Evolutionary conservation across 2,329 filamentous ascomycete species (phyloP).

Genomic region (Aspergillus hiratsukae): DNA sequence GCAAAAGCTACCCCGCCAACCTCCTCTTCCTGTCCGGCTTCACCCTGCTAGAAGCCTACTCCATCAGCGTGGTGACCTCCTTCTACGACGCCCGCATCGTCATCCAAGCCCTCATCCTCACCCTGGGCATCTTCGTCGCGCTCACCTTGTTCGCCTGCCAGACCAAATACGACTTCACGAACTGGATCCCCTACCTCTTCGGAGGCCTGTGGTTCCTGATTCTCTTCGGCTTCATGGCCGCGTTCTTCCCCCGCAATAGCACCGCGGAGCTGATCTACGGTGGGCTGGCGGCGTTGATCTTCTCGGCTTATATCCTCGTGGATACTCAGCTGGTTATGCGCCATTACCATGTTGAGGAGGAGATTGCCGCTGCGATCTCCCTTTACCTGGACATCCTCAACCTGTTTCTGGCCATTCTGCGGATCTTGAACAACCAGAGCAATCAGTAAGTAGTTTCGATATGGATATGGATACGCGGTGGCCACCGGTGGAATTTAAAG

Average conservation of each 20-base stretch:
- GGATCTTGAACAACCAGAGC: constrained; percentile 92
- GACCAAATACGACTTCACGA: constrained; percentile 96
- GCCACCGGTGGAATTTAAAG: too few species aligned
- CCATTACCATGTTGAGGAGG: constrained; percentile 95
- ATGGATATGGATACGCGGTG: not conserved
- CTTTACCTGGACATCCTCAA: constrained; percentile 97
- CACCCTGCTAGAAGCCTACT: constrained; percentile 88
- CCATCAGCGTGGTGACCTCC: constrained; percentile 84
- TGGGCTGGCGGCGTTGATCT: constrained; percentile 75
- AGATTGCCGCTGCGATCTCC: constrained; percentile 91
- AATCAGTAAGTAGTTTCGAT: constrained; percentile 63
- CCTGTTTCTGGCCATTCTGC: constrained; percentile 89
- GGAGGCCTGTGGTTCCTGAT: constrained; percentile 85
- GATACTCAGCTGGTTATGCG: constrained; percentile 95
- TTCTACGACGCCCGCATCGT: constrained; percentile 84
- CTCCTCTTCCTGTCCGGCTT: constrained; percentile 87
- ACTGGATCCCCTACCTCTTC: constrained; percentile 93
- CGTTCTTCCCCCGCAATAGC: constrained; percentile 80
- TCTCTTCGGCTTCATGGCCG: constrained; percentile 86
- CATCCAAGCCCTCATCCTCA: constrained; percentile 83
- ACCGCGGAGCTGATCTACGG: constrained; percentile 82
- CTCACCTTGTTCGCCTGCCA: constrained; percentile 85
- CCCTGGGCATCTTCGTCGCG: constrained; percentile 61
- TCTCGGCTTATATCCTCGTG: constrained; percentile 90
- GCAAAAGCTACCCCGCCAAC: constrained; percentile 92